Evolutionary conservation across 164 flowering plant genomes (phyloP), one percentile per base, ranked within the genome.

Genomic region (Stephania japonica): DNA sequence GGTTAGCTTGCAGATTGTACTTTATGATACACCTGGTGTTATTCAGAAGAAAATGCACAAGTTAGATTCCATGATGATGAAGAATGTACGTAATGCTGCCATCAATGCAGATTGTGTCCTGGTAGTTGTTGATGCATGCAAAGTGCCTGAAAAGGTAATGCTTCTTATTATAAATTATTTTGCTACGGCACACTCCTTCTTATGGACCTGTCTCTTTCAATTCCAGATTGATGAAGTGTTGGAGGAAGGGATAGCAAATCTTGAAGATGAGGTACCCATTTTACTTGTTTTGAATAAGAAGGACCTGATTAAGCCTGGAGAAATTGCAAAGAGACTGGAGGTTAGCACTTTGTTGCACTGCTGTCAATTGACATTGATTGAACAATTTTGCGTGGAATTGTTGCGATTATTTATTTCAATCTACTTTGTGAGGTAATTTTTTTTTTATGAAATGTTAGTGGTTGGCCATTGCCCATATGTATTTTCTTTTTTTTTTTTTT

Each of bases 61-160:
- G 81, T 84, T 96, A 85, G 98, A 96, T 78, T 75, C 94, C 4
- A 92, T 93, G 97, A 96, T 96, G 98, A 96, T 96, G 98, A 93
- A 86, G 73, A 96, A 93, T 86, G 98, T 93, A 21, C 89, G 93
- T 7, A 90, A 86, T 80, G 98, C 98, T 72, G 85, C 91, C 6
- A 50, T 89, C 47, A 87, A 89, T 86, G 98, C 99, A 42, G 97
- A 96, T 73, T 96, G 98, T 85, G 95, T 91, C 6, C 49, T 96
- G 69, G 86, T 96, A 70, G 89, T 92, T 70, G 98, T 96, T 76
- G 99, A 96, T 88, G 97, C 95, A 74, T 80, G 87, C 80, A 93
- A 91, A 85, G 73, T 76, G 73, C 98, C 97, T 69, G 84, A 86
- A 80, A 89, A 88, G 87, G 99, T 93, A 83, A 74, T 32, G 85